These are phyloP conservation scores for Thalassia testudinum DNA, from an alignment of 116 monocot genomes.

Conservation along the genomic window DNA sequence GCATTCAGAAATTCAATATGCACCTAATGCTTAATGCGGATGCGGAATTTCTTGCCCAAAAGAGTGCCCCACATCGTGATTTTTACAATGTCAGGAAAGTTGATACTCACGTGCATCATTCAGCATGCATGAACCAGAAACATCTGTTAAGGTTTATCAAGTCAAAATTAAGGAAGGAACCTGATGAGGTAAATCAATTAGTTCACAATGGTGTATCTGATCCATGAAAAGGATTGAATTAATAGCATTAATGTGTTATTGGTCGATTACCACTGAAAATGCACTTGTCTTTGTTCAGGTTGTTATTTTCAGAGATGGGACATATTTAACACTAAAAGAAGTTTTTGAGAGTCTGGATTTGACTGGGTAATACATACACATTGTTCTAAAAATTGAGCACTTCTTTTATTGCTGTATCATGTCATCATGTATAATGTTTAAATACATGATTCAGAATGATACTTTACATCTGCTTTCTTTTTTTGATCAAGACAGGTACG, in stretches of 20 bases:
- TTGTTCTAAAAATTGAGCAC: too few relatives aligned
- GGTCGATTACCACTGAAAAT: not conserved
- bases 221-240: not conserved
- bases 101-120: conserved; percentile 99
- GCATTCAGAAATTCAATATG: conserved; percentile 87
- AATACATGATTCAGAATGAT: too few relatives aligned
- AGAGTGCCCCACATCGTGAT: conserved; percentile 98
- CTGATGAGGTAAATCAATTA: conserved; percentile 65
- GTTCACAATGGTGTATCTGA: not conserved
- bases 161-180: conserved; percentile 94
- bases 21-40: conserved; percentile 97
- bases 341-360: conserved; percentile 99
- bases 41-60: conserved; percentile 96
- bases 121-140: conserved; percentile 99
- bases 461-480: too few relatives aligned
- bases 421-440: too few relatives aligned
- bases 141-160: conserved; percentile 97
- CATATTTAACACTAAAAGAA: conserved; percentile 90
- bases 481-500: conserved; percentile 41
- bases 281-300: conserved; percentile 50
- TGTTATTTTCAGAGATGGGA: conserved; percentile 98
- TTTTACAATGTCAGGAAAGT: conserved; percentile 99
- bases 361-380: conserved; percentile 56
- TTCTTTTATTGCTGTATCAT: too few relatives aligned
- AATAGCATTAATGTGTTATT: not conserved